Conservation (phyloP, 2,329 filamentous ascomycete genomes). For the Exophiala xenobiotica region DNA sequence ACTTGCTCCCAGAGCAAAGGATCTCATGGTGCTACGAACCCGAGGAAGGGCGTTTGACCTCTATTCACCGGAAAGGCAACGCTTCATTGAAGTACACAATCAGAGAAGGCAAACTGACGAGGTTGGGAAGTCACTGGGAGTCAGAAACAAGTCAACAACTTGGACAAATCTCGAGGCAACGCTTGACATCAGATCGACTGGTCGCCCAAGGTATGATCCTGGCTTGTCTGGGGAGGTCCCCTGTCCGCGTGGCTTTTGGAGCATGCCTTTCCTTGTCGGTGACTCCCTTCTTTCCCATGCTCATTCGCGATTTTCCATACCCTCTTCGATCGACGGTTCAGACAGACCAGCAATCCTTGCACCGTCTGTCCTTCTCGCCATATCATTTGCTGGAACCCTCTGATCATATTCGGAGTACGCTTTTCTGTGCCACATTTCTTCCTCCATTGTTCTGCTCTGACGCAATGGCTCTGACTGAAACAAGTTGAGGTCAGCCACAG, state of each 20-base stretch:
- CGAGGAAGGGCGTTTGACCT: too few species aligned
- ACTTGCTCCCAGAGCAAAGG: not conserved
- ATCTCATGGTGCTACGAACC: not conserved
- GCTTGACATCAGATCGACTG: conserved; percentile 13
- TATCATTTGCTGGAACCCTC: conserved; percentile 9
- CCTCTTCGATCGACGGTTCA: conserved; percentile 10
- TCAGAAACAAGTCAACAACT: not conserved
- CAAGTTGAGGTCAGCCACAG: conserved; percentile 25
- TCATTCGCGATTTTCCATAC: conserved; percentile 14
- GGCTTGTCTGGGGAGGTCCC: conserved; percentile 15
- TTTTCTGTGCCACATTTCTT: conserved; percentile 18
- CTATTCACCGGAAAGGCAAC: too few species aligned
- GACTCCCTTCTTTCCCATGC: conserved; percentile 10
- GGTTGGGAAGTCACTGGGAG: not conserved
- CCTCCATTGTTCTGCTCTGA: conserved; percentile 11
- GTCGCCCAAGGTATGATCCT: conserved; percentile 1
- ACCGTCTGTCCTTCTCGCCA: not conserved
- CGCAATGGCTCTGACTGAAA: conserved; percentile 17
- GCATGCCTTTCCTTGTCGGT: conserved; percentile 15
- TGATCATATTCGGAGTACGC: conserved; percentile 7
- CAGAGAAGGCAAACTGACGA: too few species aligned
- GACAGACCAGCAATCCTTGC: conserved; percentile 5
- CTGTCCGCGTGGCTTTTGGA: conserved; percentile 1
- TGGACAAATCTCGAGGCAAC: not conserved
- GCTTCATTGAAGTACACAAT: too few species aligned